These are phyloP conservation scores for Silene uniflora DNA, from an alignment of 148 eudicot species.

Conservation along the genomic window DNA sequence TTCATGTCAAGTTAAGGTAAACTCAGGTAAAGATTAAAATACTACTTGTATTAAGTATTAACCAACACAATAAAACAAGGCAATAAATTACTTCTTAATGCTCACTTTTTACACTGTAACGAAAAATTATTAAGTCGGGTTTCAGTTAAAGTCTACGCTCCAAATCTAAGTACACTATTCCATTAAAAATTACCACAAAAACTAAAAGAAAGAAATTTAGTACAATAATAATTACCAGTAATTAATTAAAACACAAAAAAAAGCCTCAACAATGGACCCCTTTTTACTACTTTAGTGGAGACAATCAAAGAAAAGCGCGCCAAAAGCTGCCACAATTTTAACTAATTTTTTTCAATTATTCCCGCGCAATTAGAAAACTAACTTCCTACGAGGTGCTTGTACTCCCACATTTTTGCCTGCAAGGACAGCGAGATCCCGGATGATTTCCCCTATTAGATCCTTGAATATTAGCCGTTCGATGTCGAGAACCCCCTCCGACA, in stretches of 20 bases:
- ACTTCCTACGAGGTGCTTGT: conserved; percentile 54
- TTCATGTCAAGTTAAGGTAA: no score
- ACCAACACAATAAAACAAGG: no score
- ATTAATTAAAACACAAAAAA: conserved; percentile 14
- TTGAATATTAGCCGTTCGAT: conserved; percentile 82
- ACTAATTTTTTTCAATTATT: conserved; percentile 8
- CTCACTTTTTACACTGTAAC: not conserved
- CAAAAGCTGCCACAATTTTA: conserved; percentile 20
- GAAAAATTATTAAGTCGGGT: not conserved
- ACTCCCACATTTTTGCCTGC: conserved; percentile 27
- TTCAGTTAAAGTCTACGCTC: no score
- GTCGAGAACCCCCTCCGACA: conserved; percentile 67
- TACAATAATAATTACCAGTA: not conserved
- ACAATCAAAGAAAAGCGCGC: conserved; percentile 30
- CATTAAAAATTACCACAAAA: not conserved
- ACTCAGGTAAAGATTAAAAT: no score
- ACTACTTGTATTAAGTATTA: no score
- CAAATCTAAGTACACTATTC: no score
- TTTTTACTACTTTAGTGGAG: not conserved
- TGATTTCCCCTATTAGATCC: conserved; percentile 72
- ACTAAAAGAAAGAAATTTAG: not conserved
- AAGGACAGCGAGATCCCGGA: conserved; percentile 51
- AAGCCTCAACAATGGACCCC: not conserved
- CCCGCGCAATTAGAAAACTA: conserved; percentile 55
- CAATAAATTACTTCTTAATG: no score